Evolutionary conservation across 1,139 yeast species (phyloP), one percentile per base, ranked within the genome.

Genomic region (Trichomonascaceae sp.): DNA sequence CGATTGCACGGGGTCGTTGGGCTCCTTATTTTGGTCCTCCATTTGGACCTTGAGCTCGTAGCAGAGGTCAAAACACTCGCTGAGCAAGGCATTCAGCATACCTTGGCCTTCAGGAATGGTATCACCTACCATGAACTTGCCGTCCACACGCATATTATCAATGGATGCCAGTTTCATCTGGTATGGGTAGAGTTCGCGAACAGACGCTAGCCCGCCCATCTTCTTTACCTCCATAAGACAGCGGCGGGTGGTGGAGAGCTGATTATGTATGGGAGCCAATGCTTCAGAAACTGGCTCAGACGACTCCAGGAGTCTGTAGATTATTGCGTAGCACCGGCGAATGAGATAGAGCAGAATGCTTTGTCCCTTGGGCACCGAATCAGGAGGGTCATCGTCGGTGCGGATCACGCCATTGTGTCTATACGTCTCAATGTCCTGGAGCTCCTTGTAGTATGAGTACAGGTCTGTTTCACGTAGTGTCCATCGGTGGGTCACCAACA

Each of bases 41-140:
- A 84, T 71, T 51, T 87, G 96, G 23, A 82, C 78, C 51, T 84
- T 79, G 50, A 89, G 65, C 58, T 89, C 98, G 53, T 89, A 87
- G 36, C 82, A 67, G 38, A 87, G 78, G 56, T 89, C 98, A 54
- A 84, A 89, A 56, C 97, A 87, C 56, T 87, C 97, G 2, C 94
- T 92, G 33, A 89, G 64, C 42, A 89, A 60, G 1, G 95, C 94
- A 54, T 77, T 85, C 42, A 89, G 65, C 27, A 93, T 76, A 8
- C 95, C 97, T 58, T 89, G 98, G 11, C 98, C 98, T 56, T 89
- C 96, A 5, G 98, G 98, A 27, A 87, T 77, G 43, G 81, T 80
- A 35, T 75, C 81, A 43, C 82, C 84, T 25, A 84, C 79, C 51
- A 80, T 74, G 50, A 89, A 89, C 61, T 81, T 87, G 23, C 98